Percentiles rank a stretch among this genome's conserved stretches.
These are phyloP conservation scores for Eucalyptus tenuipes DNA, from an alignment of 345 rosid species.

Conservation along the genomic window DNA sequence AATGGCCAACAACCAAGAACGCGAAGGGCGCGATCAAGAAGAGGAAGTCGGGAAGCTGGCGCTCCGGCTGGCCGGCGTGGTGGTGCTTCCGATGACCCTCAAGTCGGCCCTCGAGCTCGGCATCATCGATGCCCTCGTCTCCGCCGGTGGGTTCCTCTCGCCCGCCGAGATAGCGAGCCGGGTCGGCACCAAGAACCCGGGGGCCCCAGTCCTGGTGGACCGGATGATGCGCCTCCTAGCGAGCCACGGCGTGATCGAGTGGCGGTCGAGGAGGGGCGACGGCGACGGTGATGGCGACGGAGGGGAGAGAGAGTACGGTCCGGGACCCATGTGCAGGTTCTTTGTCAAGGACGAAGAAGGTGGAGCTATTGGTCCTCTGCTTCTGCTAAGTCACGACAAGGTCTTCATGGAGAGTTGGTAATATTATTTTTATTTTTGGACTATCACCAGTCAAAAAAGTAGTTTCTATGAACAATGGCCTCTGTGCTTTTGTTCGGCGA, in stretches of 20 bases:
- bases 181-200: conserved; percentile 24
- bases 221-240: conserved; percentile 37
- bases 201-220: conserved; percentile 25
- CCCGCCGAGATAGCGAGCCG: conserved; percentile 15
- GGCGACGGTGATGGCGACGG: not conserved
- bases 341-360: conserved; percentile 14
- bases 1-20: not conserved
- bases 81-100: conserved; percentile 26
- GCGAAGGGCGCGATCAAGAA: not conserved
- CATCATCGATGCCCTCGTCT: conserved; percentile 20
- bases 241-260: conserved; percentile 20
- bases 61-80: conserved; percentile 4
- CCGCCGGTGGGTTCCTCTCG: conserved; percentile 14
- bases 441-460: not conserved
- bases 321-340: conserved; percentile 31
- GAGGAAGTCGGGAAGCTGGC: conserved; percentile 23
- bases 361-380: conserved; percentile 26
- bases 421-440: not conserved
- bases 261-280: not conserved
- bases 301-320: conserved; percentile 15
- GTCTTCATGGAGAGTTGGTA: conserved; percentile 33
- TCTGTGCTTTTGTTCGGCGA: not conserved
- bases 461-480: not conserved
- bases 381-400: conserved; percentile 18
- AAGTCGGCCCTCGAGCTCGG: conserved; percentile 34